Evolutionary conservation across 2,329 filamentous ascomycete genomes (phyloP).

Genomic region (Chaetoscypha palmicola): DNA sequence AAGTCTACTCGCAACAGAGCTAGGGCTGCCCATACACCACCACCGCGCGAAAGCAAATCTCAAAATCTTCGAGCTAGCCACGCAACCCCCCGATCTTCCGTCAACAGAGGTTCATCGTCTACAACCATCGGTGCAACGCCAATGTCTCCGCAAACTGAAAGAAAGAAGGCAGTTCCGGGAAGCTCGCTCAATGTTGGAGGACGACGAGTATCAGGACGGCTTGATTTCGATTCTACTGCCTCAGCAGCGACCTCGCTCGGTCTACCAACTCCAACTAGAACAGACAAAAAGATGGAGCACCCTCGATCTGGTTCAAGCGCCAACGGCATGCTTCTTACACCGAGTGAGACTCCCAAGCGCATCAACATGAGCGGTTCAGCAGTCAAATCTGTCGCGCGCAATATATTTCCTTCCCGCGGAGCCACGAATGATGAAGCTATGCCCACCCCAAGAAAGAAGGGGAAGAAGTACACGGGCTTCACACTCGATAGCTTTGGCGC

Average conservation of each 20-base stretch:
- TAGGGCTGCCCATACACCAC: conserved; percentile 46
- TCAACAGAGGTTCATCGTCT: conserved; percentile 20
- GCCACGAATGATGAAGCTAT: conserved; percentile 47
- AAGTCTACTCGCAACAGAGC: conserved; percentile 56
- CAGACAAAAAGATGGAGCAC: conserved; percentile 23
- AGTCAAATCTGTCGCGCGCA: conserved; percentile 50
- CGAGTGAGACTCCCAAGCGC: conserved; percentile 64
- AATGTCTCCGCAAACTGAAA: conserved; percentile 25
- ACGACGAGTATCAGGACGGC: conserved; percentile 40
- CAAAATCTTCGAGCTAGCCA: conserved; percentile 31
- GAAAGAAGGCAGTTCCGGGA: conserved; percentile 22
- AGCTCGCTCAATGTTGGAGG: conserved; percentile 37
- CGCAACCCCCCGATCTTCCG: conserved; percentile 16
- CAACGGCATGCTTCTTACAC: conserved; percentile 63
- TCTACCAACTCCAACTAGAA: conserved; percentile 17
- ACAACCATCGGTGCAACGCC: conserved; percentile 14
- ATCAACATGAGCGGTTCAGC: conserved; percentile 42
- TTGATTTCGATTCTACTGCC: conserved; percentile 39
- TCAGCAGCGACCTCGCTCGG: conserved; percentile 34
- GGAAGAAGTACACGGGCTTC: conserved; percentile 50
- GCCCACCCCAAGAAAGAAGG: conserved; percentile 52
- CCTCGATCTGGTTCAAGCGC: conserved; percentile 14
- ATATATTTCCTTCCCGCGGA: conserved; percentile 46
- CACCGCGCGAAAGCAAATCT: conserved; percentile 39
- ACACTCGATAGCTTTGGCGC: conserved; percentile 51